A percentile compares a stretch with the other conserved stretches of the same genome.
phyloP scores from a whole-genome alignment of 768 basidiomycete genomes.

The Pholiota microspora region DNA sequence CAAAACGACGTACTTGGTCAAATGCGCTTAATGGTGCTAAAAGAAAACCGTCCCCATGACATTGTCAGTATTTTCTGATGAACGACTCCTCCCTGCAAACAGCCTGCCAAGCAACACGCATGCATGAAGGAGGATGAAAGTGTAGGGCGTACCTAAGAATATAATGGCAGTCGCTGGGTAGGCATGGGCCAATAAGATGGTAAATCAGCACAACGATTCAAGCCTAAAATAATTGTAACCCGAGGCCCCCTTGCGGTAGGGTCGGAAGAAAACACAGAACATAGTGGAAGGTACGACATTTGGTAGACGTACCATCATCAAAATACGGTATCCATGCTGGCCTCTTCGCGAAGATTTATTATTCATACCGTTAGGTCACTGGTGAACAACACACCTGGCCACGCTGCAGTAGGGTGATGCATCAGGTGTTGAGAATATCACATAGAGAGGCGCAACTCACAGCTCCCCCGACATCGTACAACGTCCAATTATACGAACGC shows the following conservation, averaged over 20 bases:
- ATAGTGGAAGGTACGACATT: background rate
- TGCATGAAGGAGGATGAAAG: background rate
- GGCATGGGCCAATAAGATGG: background rate
- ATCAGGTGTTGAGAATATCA: background rate
- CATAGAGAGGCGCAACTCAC: conserved; percentile 38
- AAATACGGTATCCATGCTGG: conserved; percentile 85
- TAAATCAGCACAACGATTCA: background rate
- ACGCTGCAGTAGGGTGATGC: conserved; percentile 18
- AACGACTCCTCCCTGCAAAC: background rate
- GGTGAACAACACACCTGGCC: conserved; percentile 15
- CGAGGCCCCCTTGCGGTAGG: background rate
- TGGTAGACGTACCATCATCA: conserved; percentile 64
- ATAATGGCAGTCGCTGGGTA: conserved; percentile 75
- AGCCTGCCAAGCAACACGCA: background rate
- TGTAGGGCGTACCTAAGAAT: conserved; percentile 48
- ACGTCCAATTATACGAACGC: conserved; percentile 66
- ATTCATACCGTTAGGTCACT: background rate
- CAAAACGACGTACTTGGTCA: conserved; percentile 57
- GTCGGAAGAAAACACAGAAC: too few relatives aligned
- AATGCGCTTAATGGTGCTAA: conserved; percentile 81
- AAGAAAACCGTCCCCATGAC: background rate
- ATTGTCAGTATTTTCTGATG: background rate
- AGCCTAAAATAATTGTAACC: background rate
- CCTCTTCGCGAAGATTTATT: conserved; percentile 38
- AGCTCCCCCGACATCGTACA: conserved; percentile 84